Conservation (phyloP, 257 asterid genomes). For the Datura wrightii region DNA sequence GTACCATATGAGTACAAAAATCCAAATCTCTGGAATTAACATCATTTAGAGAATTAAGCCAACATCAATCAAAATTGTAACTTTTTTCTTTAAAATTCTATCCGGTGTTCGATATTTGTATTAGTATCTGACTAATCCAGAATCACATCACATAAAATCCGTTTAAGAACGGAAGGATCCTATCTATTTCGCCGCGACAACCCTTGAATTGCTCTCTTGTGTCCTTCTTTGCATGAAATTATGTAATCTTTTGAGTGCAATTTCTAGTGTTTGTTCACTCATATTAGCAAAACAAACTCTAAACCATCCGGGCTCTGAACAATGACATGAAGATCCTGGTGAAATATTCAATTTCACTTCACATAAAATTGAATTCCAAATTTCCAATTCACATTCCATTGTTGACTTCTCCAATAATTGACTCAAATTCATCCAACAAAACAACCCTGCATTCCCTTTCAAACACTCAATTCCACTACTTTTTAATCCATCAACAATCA, state of each 20-base stretch:
- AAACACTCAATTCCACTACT: slow-evolving; percentile 47
- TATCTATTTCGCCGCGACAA: neutral
- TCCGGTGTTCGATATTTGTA: no score
- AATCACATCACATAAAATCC: neutral
- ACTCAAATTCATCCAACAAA: slow-evolving; percentile 61
- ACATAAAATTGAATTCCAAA: slow-evolving; percentile 46
- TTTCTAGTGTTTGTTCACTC: slow-evolving; percentile 49
- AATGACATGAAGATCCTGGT: slow-evolving; percentile 63
- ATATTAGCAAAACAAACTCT: slow-evolving; percentile 62
- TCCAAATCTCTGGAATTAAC: neutral
- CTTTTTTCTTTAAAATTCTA: neutral
- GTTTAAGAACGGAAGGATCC: no score
- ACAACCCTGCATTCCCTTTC: slow-evolving; percentile 56
- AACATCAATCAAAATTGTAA: neutral
- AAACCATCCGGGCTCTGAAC: slow-evolving; percentile 64
- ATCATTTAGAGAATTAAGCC: neutral
- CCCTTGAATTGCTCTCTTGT: neutral
- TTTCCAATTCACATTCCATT: slow-evolving; percentile 45
- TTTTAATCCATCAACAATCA: slow-evolving; percentile 43
- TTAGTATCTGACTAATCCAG: fast-evolving
- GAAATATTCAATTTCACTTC: slow-evolving; percentile 53
- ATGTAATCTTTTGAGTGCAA: slow-evolving; percentile 53
- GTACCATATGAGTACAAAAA: slow-evolving; percentile 6
- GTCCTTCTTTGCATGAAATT: slow-evolving; percentile 47
- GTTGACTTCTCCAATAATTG: slow-evolving; percentile 43